A percentile compares a stretch with the other conserved stretches of the same genome.
Evolutionary conservation across 108 stramenopile genomes (phyloP).

Genomic region (Aurantiochytrium sp.): DNA sequence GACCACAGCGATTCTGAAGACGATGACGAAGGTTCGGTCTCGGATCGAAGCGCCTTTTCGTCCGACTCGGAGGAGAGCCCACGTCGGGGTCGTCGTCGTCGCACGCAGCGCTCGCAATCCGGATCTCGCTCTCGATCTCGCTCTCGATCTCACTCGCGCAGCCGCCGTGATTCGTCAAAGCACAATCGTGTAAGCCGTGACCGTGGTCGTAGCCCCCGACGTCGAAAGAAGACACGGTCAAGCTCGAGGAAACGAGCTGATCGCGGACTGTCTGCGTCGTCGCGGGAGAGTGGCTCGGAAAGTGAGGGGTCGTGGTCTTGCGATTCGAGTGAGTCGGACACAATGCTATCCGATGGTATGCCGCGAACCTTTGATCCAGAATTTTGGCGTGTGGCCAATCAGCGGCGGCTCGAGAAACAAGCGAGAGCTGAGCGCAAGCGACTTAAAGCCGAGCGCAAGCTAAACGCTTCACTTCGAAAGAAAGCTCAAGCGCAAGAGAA

Average conservation of each 20-base stretch:
- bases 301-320: no score
- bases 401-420: background rate
- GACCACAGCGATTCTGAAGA: background rate
- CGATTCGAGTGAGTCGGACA: no score
- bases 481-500: background rate
- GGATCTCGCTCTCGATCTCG: background rate
- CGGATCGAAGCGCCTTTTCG: background rate
- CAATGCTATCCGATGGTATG: background rate
- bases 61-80: background rate
- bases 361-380: background rate
- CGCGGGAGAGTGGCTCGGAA: no score
- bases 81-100: no score
- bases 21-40: background rate
- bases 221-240: background rate
- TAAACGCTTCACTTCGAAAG: background rate
- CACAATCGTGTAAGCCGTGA: background rate
- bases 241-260: no score
- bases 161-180: background rate
- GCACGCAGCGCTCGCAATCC: background rate
- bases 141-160: background rate
- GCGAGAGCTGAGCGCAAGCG: background rate
- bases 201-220: background rate
- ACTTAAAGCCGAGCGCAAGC: background rate
- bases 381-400: background rate
- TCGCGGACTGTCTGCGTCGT: no score